A percentile compares a stretch with the other conserved stretches of the same genome.
These are phyloP conservation scores for Smallanthus sonchifolius DNA, from an alignment of 129 eudicot species.

Conservation along the genomic window DNA sequence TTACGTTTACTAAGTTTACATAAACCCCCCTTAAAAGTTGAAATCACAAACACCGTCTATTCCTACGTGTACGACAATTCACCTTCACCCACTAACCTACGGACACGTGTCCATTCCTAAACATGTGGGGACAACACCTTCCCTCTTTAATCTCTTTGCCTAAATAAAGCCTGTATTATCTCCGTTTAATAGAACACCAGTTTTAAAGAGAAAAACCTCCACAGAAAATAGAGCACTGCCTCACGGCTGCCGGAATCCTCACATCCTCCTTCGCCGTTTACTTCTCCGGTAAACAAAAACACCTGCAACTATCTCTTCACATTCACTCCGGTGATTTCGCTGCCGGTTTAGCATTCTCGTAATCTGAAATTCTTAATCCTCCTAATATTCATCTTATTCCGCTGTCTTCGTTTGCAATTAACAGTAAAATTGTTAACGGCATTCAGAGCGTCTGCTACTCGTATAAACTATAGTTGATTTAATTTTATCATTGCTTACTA, in stretches of 20 bases:
- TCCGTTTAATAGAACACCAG: constrained; percentile 22
- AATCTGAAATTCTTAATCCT: neutral
- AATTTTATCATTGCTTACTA: neutral
- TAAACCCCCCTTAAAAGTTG: neutral
- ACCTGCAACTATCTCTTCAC: neutral
- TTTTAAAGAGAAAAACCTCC: constrained; percentile 13
- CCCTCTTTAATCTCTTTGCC: constrained; percentile 26
- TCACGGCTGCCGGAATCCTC: constrained; percentile 35
- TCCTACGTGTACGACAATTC: constrained; percentile 46
- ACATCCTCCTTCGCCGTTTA: constrained; percentile 12
- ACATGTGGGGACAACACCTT: constrained; percentile 9
- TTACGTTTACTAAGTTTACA: neutral
- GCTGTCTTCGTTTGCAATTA: constrained; percentile 14
- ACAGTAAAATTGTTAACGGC: neutral
- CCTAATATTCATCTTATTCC: neutral
- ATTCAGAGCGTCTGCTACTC: neutral
- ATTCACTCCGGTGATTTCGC: constrained; percentile 17
- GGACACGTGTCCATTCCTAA: constrained; percentile 24
- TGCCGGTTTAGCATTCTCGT: neutral
- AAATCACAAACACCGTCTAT: neutral
- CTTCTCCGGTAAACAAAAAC: constrained; percentile 16
- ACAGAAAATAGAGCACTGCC: neutral
- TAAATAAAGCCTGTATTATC: constrained; percentile 30
- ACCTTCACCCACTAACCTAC: neutral
- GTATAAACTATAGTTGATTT: constrained; percentile 14